Conservation (phyloP, 768 basidiomycete species). For the Mycena venus region DNA sequence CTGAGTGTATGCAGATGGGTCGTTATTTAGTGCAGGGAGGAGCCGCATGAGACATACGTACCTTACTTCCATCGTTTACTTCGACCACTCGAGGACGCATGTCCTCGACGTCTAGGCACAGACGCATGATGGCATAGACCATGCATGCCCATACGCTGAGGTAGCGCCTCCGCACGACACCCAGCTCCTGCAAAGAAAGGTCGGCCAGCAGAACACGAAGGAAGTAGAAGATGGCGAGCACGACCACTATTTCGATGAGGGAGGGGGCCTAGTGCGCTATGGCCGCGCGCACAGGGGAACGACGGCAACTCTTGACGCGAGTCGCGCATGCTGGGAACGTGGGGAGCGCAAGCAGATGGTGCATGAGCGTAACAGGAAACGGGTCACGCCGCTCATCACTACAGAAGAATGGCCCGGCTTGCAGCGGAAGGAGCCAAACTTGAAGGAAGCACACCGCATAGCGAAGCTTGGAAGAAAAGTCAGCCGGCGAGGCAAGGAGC, state of each 20-base stretch:
- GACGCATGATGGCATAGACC: not conserved
- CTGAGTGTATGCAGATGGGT: not conserved
- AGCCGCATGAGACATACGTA: not conserved
- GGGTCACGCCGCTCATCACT: not conserved
- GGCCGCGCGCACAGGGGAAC: not conserved
- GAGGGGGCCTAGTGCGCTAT: not conserved
- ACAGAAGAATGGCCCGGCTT: not conserved
- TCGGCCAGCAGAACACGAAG: not conserved
- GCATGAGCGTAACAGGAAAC: not conserved
- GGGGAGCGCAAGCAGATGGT: not conserved
- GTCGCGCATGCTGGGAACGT: not conserved
- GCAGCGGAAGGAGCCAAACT: not conserved
- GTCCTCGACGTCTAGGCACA: not conserved
- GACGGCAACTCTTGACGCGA: too few species aligned
- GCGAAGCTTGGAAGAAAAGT: not conserved
- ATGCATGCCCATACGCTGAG: not conserved
- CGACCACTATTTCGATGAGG: too few species aligned
- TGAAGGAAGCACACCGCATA: not conserved
- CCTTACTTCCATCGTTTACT: not conserved
- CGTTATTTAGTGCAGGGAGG: not conserved
- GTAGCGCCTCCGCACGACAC: not conserved
- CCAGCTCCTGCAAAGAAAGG: not conserved
- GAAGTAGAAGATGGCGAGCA: not conserved
- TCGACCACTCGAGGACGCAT: not conserved
- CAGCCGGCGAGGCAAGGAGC: not conserved